Percentiles rank a stretch among this genome's conserved stretches.
Evolutionary conservation across 2,329 filamentous ascomycete species (phyloP).

Genomic region (Fusarium odoratissimum): DNA sequence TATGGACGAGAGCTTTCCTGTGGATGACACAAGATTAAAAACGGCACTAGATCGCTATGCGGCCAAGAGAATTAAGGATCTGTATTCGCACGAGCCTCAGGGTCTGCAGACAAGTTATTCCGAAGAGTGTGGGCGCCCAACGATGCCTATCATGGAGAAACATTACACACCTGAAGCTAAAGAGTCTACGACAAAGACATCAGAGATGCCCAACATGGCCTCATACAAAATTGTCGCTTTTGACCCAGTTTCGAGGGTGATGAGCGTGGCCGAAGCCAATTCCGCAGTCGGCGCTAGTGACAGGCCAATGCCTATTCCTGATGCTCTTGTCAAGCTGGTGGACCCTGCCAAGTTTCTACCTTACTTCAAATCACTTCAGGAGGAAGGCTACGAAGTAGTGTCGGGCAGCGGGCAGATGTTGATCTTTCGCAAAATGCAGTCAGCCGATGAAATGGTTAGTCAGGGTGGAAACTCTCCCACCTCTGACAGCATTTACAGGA

Average conservation of each 20-base stretch:
- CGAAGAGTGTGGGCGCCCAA: slow-evolving; percentile 54
- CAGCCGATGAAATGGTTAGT: slow-evolving; percentile 61
- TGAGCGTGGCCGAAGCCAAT: slow-evolving; percentile 70
- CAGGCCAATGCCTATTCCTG: slow-evolving; percentile 66
- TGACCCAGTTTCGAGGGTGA: slow-evolving; percentile 66
- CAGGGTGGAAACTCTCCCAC: slow-evolving; percentile 69
- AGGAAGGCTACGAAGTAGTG: slow-evolving; percentile 74
- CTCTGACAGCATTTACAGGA: slow-evolving; percentile 63
- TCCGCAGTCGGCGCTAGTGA: slow-evolving; percentile 63
- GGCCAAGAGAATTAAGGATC: slow-evolving; percentile 44
- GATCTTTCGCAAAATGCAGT: slow-evolving; percentile 71
- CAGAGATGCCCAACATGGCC: slow-evolving; percentile 5
- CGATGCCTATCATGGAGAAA: slow-evolving; percentile 52
- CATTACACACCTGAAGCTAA: slow-evolving; percentile 24
- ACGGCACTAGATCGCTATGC: slow-evolving; percentile 47
- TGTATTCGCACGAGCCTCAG: slow-evolving; percentile 59
- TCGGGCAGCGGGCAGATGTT: slow-evolving; percentile 72
- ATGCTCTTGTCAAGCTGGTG: slow-evolving; percentile 69
- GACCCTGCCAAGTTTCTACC: slow-evolving; percentile 74
- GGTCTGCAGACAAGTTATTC: slow-evolving; percentile 61
- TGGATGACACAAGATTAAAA: slow-evolving; percentile 42
- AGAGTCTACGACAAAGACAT: background rate
- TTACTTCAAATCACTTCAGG: slow-evolving; percentile 68
- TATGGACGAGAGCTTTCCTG: slow-evolving; percentile 57
- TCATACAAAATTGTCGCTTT: slow-evolving; percentile 75